phyloP scores from a whole-genome alignment of 2,329 filamentous ascomycete species.

The Paramyrothecium roridum region DNA sequence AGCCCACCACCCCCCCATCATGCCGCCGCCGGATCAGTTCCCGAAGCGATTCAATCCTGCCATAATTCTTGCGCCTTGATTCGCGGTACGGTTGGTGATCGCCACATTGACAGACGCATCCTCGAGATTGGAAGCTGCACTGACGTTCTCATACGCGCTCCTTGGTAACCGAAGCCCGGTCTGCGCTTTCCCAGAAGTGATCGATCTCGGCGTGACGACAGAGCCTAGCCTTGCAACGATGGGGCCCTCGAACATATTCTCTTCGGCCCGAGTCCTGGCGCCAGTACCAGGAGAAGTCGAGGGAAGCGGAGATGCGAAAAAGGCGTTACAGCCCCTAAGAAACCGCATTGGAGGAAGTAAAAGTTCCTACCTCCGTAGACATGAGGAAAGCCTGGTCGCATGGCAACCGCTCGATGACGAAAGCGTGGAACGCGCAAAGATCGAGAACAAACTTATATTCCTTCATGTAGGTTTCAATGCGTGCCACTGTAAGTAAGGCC shows the following conservation, averaged over 20 bases:
- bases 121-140: too few species aligned
- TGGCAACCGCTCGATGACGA: constrained; percentile 89
- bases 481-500: constrained; percentile 73
- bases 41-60: background rate
- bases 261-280: background rate
- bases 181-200: too few species aligned
- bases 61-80: background rate
- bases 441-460: constrained; percentile 85
- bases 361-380: constrained; percentile 63
- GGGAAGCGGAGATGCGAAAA: background rate
- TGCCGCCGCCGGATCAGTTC: background rate
- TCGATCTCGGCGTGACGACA: background rate
- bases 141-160: too few species aligned
- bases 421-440: constrained; percentile 71
- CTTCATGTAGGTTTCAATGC: constrained; percentile 93
- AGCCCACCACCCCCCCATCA: background rate
- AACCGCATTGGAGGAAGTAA: constrained; percentile 34
- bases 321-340: constrained; percentile 18
- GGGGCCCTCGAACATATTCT: background rate
- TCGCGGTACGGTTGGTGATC: background rate
- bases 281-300: background rate
- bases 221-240: background rate
- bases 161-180: too few species aligned
- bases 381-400: constrained; percentile 77
- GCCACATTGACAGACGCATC: background rate